These are phyloP conservation scores for Pseudonitzschia delicatissima DNA, from an alignment of 108 stramenopile genomes.

Conservation along the genomic window DNA sequence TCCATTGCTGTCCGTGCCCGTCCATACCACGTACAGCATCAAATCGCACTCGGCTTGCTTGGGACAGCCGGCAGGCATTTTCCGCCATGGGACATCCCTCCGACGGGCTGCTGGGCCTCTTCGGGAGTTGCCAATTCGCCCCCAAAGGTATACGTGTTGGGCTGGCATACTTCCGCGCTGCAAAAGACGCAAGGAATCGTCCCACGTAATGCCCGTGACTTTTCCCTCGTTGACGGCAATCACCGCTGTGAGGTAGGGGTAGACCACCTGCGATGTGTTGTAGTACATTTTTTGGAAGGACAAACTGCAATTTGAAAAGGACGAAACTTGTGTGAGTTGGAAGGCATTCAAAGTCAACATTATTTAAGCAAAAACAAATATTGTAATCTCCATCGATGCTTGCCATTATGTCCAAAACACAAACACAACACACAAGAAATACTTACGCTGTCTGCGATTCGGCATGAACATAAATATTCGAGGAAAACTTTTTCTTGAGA, in stretches of 20 bases:
- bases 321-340: background rate
- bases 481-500: constrained; percentile 7
- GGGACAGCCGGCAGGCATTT: constrained; percentile 3
- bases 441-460: constrained; percentile 36
- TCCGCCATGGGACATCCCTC: no score
- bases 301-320: constrained; percentile 5
- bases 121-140: constrained; percentile 70
- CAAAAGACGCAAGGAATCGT: constrained; percentile 90
- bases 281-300: constrained; percentile 64
- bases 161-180: constrained; percentile 58
- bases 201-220: constrained; percentile 85
- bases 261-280: constrained; percentile 45
- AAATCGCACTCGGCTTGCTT: constrained; percentile 63
- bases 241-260: constrained; percentile 82
- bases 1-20: constrained; percentile 81
- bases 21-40: constrained; percentile 86
- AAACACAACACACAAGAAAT: background rate
- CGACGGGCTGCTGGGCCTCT: constrained; percentile 42
- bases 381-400: background rate
- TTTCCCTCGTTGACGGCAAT: constrained; percentile 81
- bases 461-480: constrained; percentile 34
- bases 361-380: background rate
- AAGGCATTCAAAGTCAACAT: background rate
- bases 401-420: background rate
- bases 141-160: constrained; percentile 11